Conservation (phyloP, 129 eudicot genomes). For the Chrysanthemum seticuspe region DNA sequence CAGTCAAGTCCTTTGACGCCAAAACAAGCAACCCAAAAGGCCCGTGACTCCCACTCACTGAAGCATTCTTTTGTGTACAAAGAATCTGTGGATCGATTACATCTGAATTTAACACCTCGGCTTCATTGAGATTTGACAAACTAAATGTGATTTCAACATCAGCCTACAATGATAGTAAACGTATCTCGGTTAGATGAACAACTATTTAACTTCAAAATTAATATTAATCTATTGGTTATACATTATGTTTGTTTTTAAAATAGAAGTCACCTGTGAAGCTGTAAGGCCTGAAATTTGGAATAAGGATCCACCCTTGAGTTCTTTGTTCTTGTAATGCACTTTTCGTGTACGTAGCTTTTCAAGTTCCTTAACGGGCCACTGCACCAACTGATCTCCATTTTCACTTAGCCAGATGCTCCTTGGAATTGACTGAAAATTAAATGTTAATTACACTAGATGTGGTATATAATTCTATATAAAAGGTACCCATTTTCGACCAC, state of each 20-base stretch:
- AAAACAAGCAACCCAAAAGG: conserved; percentile 74
- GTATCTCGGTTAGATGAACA: background rate
- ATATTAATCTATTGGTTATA: background rate
- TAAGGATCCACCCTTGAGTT: conserved; percentile 40
- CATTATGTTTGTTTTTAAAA: background rate
- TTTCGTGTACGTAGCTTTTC: conserved; percentile 40
- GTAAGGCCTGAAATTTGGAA: conserved; percentile 51
- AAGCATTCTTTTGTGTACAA: conserved; percentile 44
- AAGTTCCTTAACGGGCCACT: conserved; percentile 69
- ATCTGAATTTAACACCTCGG: conserved; percentile 32
- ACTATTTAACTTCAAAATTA: background rate
- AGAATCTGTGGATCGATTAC: conserved; percentile 52
- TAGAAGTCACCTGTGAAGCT: conserved; percentile 64
- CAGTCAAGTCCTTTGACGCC: conserved; percentile 59
- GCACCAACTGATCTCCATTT: conserved; percentile 54
- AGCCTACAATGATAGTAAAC: conserved; percentile 35
- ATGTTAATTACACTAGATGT: background rate
- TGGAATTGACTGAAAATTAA: conserved; percentile 53
- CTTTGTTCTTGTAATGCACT: conserved; percentile 30
- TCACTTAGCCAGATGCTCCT: conserved; percentile 48
- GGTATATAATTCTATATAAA: background rate
- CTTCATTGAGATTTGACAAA: conserved; percentile 38
- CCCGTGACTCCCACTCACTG: conserved; percentile 46
- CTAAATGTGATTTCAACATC: conserved; percentile 61
- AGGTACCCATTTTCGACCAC: no score